Percentiles rank a stretch among this genome's conserved stretches.
phyloP scores from a whole-genome alignment of 106 monocot genomes.

The Phalaenopsis equestris region DNA sequence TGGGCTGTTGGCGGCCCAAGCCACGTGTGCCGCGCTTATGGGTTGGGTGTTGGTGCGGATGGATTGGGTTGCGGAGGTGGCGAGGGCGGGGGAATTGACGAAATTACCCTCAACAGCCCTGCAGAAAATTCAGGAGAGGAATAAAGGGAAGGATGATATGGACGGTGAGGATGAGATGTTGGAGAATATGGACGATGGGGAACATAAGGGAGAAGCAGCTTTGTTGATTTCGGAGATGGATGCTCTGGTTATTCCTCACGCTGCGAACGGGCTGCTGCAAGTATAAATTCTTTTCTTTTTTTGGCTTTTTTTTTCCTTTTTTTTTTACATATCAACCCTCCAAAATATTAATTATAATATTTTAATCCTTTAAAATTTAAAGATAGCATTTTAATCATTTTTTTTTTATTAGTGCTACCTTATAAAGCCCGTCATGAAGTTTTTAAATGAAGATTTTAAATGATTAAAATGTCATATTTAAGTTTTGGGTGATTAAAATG shows the following conservation, averaged over 20 bases:
- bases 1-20: slow-evolving; percentile 73
- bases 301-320: too few relatives aligned
- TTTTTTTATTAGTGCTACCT: too few relatives aligned
- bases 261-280: not conserved
- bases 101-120: not conserved
- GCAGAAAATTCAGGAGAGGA: not conserved
- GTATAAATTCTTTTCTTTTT: not conserved
- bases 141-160: not conserved
- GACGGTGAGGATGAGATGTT: not conserved
- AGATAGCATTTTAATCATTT: too few relatives aligned
- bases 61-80: slow-evolving; percentile 61
- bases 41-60: slow-evolving; percentile 25
- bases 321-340: too few relatives aligned
- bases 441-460: too few relatives aligned
- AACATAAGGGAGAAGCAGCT: slow-evolving; percentile 7
- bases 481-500: too few relatives aligned
- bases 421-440: too few relatives aligned
- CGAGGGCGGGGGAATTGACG: slow-evolving; percentile 48
- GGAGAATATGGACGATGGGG: slow-evolving; percentile 1
- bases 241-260: slow-evolving; percentile 15
- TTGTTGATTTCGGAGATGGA: slow-evolving; percentile 21
- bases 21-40: slow-evolving; percentile 59
- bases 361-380: too few relatives aligned
- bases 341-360: too few relatives aligned
- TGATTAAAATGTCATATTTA: too few relatives aligned